These are phyloP conservation scores for Ambrosiella xylebori DNA, from an alignment of 2,329 filamentous ascomycete species.

Conservation along the genomic window DNA sequence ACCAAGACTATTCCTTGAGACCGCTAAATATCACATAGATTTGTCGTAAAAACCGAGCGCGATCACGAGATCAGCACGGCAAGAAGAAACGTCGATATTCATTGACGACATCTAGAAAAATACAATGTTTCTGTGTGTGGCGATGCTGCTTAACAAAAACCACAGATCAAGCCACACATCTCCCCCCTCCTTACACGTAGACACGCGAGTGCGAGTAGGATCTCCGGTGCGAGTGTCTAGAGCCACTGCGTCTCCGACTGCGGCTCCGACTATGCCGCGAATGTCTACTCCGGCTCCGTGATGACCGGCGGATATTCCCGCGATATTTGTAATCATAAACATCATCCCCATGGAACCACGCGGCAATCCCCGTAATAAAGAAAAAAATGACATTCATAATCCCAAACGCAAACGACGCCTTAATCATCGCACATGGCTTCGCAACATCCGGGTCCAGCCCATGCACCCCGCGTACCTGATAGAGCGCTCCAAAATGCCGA, in stretches of 20 bases:
- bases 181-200: conserved; percentile 26
- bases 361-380: conserved; percentile 56
- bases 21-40: no score
- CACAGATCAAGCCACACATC: not conserved
- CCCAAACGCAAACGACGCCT: conserved; percentile 72
- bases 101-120: no score
- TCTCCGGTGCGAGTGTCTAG: conserved; percentile 22
- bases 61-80: no score
- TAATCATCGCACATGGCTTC: conserved; percentile 82
- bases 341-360: conserved; percentile 36
- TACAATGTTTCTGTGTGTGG: no score
- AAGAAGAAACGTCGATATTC: no score
- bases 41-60: no score
- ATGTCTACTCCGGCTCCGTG: conserved; percentile 19
- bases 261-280: conserved; percentile 25
- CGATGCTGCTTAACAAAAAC: not conserved
- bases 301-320: conserved; percentile 23
- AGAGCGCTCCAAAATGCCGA: conserved; percentile 44
- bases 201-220: conserved; percentile 34
- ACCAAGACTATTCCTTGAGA: no score
- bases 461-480: conserved; percentile 31
- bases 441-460: conserved; percentile 38
- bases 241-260: conserved; percentile 24
- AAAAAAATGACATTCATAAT: conserved; percentile 82
- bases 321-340: conserved; percentile 29